Base-by-base conservation (phyloP, 2,329 filamentous ascomycete species). In the Aspergillus floridensis region DNA sequence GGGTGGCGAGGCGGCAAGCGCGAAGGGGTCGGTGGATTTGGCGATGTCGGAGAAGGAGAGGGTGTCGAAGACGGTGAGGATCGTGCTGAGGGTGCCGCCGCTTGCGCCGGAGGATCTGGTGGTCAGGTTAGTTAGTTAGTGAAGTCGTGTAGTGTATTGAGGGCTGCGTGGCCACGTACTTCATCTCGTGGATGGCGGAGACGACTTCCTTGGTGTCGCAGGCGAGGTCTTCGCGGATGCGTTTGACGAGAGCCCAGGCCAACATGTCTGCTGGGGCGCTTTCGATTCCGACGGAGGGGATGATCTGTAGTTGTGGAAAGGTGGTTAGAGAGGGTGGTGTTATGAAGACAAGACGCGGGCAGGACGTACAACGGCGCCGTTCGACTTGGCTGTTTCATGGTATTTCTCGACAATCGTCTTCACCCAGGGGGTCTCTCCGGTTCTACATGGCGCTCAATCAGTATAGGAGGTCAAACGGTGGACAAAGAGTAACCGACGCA, bases 81-180 rank as follows among this genome's bases (percentile, higher is more conserved):
- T 78, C 0, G 91, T 92, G 35, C 84, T 81, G 4, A 93, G 75
- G 2, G 90, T 87, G 38, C 86, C 86, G 29, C 86, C 86, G 56
- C 82, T 86, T 3, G 80, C 73, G 5, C 77, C 77, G 5, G 79
- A 77, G 22, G 68, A 67, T 58, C 73, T 75, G 41, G n/a, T 2
- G 7, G 24, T 44, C 6, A 1, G 3, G 47, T 63, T 58, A 65
- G 66, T 55, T 61, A 50, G 38, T 38, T 44, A 3, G 38, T 48
- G 7, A 6, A n/a, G 38, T n/a, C 6, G n/a, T 1, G 35, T 29
- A 10, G 56, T 22, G 57, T 14, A 19, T 57, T 48, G 19, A 6
- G 32, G 68, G 51, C 11, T 68, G 68, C 8, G 57, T 11, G 68
- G 68, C 8, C 56, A 60, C 68, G 56, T 70, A 79, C 70, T 84